Conservation (phyloP, 371 early-diverging fungal genomes). For the Mucor saturninus region DNA sequence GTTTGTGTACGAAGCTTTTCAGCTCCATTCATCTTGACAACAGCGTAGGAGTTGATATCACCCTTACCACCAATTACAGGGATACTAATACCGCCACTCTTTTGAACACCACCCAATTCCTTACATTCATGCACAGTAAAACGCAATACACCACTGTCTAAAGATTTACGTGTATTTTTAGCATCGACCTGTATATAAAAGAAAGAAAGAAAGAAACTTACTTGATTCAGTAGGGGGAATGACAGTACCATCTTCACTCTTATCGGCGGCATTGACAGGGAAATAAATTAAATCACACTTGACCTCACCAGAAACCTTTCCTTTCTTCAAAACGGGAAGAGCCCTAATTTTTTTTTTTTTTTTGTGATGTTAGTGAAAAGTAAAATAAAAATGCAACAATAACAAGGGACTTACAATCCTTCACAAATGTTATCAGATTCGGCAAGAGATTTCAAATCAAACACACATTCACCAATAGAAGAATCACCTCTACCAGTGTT, state of each 20-base stretch:
- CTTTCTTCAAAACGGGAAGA: conserved; percentile 43
- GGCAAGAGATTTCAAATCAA: conserved; percentile 60
- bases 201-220: conserved; percentile 18
- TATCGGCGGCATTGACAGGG: conserved; percentile 43
- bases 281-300: conserved; percentile 51
- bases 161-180: not conserved
- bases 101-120: conserved; percentile 42
- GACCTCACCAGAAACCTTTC: conserved; percentile 51
- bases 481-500: conserved; percentile 50
- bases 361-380: not conserved
- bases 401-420: conserved; percentile 36
- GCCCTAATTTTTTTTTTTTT: conserved; percentile 13
- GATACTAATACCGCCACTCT: conserved; percentile 41
- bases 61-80: conserved; percentile 43
- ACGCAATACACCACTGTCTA: conserved; percentile 60
- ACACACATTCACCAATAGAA: conserved; percentile 54
- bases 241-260: conserved; percentile 52
- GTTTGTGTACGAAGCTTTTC: conserved; percentile 44
- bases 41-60: conserved; percentile 54
- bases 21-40: conserved; percentile 47
- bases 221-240: conserved; percentile 50
- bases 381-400: not conserved
- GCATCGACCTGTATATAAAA: not conserved
- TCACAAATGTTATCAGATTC: conserved; percentile 44
- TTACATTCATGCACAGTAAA: conserved; percentile 60